phyloP scores from a whole-genome alignment of 768 basidiomycete species.

The Scleroderma citrinum region DNA sequence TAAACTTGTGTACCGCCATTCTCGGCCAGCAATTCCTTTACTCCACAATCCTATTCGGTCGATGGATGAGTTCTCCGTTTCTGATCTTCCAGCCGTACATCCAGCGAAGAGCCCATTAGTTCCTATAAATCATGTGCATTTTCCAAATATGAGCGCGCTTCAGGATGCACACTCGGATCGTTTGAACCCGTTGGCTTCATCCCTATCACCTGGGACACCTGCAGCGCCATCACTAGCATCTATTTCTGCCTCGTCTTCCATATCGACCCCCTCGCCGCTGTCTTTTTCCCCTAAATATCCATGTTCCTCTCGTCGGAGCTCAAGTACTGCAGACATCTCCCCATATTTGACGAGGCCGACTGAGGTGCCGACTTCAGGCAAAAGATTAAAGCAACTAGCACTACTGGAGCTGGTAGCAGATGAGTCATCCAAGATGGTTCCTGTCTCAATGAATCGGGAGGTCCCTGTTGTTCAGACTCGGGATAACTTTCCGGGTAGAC shows the following conservation, averaged over 20 bases:
- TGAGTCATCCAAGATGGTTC: conserved; percentile 63
- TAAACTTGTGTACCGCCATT: conserved; percentile 2
- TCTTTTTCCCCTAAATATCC: conserved; percentile 7
- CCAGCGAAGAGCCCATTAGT: neutral
- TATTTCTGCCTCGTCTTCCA: conserved; percentile 6
- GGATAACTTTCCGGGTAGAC: conserved; percentile 2
- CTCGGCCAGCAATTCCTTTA: conserved; percentile 7
- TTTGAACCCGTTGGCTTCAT: neutral
- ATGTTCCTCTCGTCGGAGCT: conserved; percentile 29
- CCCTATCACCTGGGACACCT: conserved; percentile 5
- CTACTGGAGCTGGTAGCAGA: conserved; percentile 66
- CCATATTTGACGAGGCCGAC: conserved; percentile 56
- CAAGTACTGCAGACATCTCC: conserved; percentile 60
- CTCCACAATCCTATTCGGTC: conserved; percentile 8
- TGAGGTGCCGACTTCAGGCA: conserved; percentile 53
- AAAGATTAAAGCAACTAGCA: conserved; percentile 63
- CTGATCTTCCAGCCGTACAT: neutral
- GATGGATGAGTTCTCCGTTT: conserved; percentile 1
- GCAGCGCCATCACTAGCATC: neutral
- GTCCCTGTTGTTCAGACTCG: conserved; percentile 10
- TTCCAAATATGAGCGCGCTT: no score
- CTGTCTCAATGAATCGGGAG: conserved; percentile 28
- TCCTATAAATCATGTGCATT: no score
- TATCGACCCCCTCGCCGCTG: conserved; percentile 11
- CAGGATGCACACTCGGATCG: no score